These are phyloP conservation scores for Narthecium ossifragum DNA, from an alignment of 106 monocot genomes.

Conservation along the genomic window DNA sequence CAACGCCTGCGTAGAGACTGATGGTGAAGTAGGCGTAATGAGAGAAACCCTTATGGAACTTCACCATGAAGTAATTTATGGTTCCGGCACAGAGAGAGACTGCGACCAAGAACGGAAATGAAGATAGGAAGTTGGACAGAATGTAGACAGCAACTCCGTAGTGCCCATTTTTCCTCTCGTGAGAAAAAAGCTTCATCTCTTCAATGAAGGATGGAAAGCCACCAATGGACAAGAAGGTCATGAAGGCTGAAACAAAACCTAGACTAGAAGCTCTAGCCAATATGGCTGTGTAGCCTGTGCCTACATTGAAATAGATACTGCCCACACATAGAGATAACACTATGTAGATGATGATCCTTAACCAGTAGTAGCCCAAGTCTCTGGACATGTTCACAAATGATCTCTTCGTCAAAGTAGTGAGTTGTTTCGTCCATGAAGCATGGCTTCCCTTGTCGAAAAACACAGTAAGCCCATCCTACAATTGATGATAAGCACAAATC, in stretches of 20 bases:
- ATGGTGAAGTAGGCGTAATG: constrained; percentile 53
- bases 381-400: constrained; percentile 83
- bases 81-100: constrained; percentile 36
- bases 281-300: constrained; percentile 72
- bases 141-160: constrained; percentile 80
- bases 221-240: constrained; percentile 99
- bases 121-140: constrained; percentile 81
- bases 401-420: constrained; percentile 55
- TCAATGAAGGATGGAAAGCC: constrained; percentile 86
- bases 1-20: constrained; percentile 52
- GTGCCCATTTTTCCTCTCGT: constrained; percentile 71
- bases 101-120: constrained; percentile 59
- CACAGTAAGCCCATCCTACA: constrained; percentile 40
- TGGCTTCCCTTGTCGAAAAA: constrained; percentile 45
- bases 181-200: constrained; percentile 79
- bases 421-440: constrained; percentile 69
- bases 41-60: constrained; percentile 41
- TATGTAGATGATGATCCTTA: constrained; percentile 58
- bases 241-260: constrained; percentile 75
- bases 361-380: constrained; percentile 85
- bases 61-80: constrained; percentile 68
- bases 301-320: constrained; percentile 62
- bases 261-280: constrained; percentile 67
- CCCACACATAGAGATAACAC: constrained; percentile 71
- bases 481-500: no score